Evolutionary conservation across 352 stramenopile species (phyloP).

Genomic region (Thraustochytrium aureum): DNA sequence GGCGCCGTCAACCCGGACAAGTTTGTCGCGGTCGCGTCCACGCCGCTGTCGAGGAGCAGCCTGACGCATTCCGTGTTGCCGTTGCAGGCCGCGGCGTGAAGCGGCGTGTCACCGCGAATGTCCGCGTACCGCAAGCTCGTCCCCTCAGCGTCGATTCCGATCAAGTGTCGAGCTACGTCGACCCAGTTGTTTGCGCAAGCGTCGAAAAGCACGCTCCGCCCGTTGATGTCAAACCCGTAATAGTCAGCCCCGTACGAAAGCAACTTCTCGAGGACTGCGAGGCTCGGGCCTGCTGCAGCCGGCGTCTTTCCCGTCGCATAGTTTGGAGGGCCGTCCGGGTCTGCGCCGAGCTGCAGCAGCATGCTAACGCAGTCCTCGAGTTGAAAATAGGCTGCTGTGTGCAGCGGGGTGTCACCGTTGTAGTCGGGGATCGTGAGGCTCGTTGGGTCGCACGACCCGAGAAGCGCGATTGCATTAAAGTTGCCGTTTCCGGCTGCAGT

Average conservation of each 20-base stretch:
- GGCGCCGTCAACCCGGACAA: constrained; percentile 43
- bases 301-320: constrained; percentile 58
- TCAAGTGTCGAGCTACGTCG: constrained; percentile 54
- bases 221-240: constrained; percentile 58
- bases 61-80: constrained; percentile 58
- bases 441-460: not conserved
- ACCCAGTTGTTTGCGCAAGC: constrained; percentile 59
- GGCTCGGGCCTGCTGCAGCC: constrained; percentile 56
- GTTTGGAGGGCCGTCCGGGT: constrained; percentile 27
- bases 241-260: constrained; percentile 58
- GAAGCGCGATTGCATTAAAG: constrained; percentile 23
- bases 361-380: constrained; percentile 13
- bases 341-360: constrained; percentile 47
- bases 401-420: constrained; percentile 34
- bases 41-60: constrained; percentile 59
- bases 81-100: constrained; percentile 61
- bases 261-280: constrained; percentile 56
- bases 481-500: constrained; percentile 40
- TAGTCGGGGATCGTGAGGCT: constrained; percentile 28
- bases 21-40: constrained; percentile 57
- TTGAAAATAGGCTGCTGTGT: constrained; percentile 54
- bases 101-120: constrained; percentile 58
- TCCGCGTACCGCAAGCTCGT: constrained; percentile 44
- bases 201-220: constrained; percentile 59
- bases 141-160: constrained; percentile 32